Base-by-base conservation (phyloP, 805 yeast genomes). In the Lipomyces starkeyi region DNA sequence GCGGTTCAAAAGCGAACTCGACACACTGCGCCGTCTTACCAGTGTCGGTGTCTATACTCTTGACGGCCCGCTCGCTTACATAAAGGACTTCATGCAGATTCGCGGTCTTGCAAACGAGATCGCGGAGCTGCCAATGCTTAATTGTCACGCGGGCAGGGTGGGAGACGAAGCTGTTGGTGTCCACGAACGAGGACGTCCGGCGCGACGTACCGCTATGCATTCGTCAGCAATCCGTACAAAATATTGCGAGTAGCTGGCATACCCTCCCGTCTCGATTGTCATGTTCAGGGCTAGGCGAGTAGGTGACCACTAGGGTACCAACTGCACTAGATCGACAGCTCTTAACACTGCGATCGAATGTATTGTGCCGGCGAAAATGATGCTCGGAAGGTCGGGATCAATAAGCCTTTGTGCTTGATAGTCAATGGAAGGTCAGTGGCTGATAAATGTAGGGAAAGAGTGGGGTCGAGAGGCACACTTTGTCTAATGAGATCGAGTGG, bases 61-160 rank as follows among this genome's bases (percentile, higher is more conserved):
- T 82, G 40, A 91, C 83, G 27, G 83, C 75, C 67, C 86, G 86
- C 55, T 86, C 86, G 66, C 80, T 81, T 0, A 93, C 88, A 76
- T 88, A 91, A 65, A 84, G 82, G 8, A 90, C 80, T 56, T 82
- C 81, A 68, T 84, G 75, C 69, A 82, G 77, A 64, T 29, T 74
- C 69, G 64, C 88, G 76, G 20, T 82, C 83, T 71, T 69, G 68
- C 87, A 85, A 5, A 92, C 80, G 74, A 92, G 82, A 75, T 92
- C 94, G 49, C 96, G 82, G 40, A 92, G 81, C 77, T 91, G 97
- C 97, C 97, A 92, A 80, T 91, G 89, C 72, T 75, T 76, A 34
- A 76, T 74, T 35, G 78, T 75, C 47, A 76, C 74, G 27, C 69
- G 66, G 17, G 78, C 78, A 5, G 72, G 71, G 54, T 62, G 67